Evolutionary conservation across 2,329 filamentous ascomycete genomes (phyloP).

Genomic region (Calonectria pteridis): DNA sequence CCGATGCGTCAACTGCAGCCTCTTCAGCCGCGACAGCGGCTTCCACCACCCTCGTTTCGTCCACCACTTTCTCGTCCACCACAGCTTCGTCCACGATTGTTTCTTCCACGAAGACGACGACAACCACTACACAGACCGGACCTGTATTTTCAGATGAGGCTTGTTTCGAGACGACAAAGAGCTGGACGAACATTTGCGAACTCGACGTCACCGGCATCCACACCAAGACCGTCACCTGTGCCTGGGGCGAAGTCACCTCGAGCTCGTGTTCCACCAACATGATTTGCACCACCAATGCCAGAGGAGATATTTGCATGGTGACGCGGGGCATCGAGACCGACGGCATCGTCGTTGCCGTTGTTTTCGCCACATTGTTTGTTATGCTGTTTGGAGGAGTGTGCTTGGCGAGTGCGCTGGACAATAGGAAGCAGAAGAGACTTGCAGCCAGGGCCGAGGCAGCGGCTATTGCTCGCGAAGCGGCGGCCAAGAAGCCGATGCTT

Average conservation of each 20-base stretch:
- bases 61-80: not conserved
- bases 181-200: not conserved
- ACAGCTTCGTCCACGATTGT: not conserved
- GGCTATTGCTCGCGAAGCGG: not conserved
- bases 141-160: not conserved
- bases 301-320: not conserved
- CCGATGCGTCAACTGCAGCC: not conserved
- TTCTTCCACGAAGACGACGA: not conserved
- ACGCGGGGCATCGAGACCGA: not conserved
- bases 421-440: not conserved
- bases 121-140: not conserved
- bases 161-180: not conserved
- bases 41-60: not conserved
- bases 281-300: not conserved
- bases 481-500: not conserved
- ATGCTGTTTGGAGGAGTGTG: not conserved
- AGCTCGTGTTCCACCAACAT: not conserved
- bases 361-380: not conserved
- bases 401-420: not conserved
- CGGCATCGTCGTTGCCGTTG: not conserved
- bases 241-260: not conserved
- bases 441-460: not conserved
- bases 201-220: not conserved
- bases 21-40: not conserved
- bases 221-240: not conserved